Percentiles rank a stretch among this genome's conserved stretches.
Conservation (phyloP, 768 basidiomycete genomes). For the Lactifluus rugatus region DNA sequence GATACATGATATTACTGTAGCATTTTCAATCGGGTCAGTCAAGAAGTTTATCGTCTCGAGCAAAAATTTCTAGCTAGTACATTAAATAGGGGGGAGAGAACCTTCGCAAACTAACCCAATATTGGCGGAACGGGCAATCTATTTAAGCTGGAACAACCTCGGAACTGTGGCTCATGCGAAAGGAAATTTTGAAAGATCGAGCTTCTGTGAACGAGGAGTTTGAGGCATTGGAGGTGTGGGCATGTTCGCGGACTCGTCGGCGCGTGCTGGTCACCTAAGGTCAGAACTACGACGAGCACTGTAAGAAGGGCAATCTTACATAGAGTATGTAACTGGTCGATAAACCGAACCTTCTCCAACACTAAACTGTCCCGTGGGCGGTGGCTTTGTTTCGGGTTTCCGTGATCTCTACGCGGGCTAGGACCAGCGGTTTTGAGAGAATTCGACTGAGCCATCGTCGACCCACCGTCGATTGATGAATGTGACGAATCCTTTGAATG, state of each 20-base stretch:
- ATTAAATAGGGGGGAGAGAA: not conserved
- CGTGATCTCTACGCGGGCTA: constrained; percentile 1
- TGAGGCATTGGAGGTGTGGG: constrained; percentile 27
- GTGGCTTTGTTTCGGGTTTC: not conserved
- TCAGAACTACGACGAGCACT: constrained; percentile 17
- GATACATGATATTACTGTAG: not conserved
- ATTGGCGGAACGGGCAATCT: not conserved
- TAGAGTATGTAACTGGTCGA: constrained; percentile 23
- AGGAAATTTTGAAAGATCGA: constrained; percentile 27
- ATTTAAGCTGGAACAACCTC: not conserved
- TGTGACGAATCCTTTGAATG: no score
- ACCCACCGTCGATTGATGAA: not conserved
- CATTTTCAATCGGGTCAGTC: not conserved
- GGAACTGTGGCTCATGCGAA: constrained; percentile 16
- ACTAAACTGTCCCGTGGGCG: constrained; percentile 21
- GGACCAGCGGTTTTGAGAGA: not conserved
- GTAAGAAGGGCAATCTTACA: constrained; percentile 28
- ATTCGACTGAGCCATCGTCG: not conserved
- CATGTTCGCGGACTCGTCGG: constrained; percentile 23
- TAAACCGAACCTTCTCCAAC: constrained; percentile 16
- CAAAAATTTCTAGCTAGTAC: not conserved
- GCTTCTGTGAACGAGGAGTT: constrained; percentile 23
- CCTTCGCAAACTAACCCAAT: not conserved
- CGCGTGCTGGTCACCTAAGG: constrained; percentile 16
- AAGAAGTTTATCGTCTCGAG: not conserved